Conservation (phyloP, 805 yeast genomes). For the Starmerella scarabaei region DNA sequence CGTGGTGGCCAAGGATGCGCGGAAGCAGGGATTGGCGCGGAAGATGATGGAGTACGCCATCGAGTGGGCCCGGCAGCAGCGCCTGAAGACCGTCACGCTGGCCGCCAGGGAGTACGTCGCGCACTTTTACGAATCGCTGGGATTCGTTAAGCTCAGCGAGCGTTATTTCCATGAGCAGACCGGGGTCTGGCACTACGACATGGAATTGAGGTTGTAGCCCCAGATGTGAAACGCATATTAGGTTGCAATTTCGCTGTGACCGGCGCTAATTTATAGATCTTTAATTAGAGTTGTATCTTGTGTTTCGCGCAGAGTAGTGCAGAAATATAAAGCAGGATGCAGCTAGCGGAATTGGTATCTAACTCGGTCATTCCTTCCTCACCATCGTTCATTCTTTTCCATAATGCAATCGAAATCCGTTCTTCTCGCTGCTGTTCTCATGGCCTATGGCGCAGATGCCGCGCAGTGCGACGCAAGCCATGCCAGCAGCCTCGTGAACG, state of each 20-base stretch:
- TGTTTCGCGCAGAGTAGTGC: too few species aligned
- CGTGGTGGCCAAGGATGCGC: slow-evolving; percentile 8
- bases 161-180: slow-evolving; percentile 11
- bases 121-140: slow-evolving; percentile 15
- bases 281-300: too few species aligned
- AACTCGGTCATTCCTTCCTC: too few species aligned
- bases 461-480: slow-evolving; percentile 2
- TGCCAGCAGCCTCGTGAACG: slow-evolving; percentile 2
- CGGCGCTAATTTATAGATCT: too few species aligned
- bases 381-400: too few species aligned
- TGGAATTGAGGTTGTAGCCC: slow-evolving; percentile 7
- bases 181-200: slow-evolving; percentile 18
- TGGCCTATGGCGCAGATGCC: slow-evolving; percentile 5
- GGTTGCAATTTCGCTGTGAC: too few species aligned
- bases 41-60: slow-evolving; percentile 7
- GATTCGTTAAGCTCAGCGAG: slow-evolving; percentile 9
- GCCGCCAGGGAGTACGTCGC: slow-evolving; percentile 17
- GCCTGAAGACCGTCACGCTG: slow-evolving; percentile 1
- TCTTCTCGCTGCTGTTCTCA: slow-evolving; percentile 1
- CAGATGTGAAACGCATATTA: too few species aligned
- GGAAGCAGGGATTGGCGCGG: slow-evolving; percentile 16
- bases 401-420: not conserved
- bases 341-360: too few species aligned
- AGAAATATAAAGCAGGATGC: too few species aligned
- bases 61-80: slow-evolving; percentile 4